Evolutionary conservation across 208 protist genomes (phyloP), one percentile per base, ranked within the genome.

Genomic region (Crithidia expoeki): DNA sequence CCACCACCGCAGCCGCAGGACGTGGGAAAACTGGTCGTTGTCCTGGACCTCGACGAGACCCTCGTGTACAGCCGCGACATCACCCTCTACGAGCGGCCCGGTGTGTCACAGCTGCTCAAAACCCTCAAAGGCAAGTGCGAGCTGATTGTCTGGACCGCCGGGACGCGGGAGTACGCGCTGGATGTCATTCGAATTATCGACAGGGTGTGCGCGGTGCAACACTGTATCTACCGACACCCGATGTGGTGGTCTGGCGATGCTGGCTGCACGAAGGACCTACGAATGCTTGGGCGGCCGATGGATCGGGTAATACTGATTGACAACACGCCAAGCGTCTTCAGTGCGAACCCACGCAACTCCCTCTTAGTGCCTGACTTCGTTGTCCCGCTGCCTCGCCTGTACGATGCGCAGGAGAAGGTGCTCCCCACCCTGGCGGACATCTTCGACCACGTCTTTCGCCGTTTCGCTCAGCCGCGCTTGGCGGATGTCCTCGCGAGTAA

Each of bases 21-120:
- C 61, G 79, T 69, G n/a, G 84, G 80, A 14, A 94, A 91, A 52
- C 76, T 95, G 23, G 90, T 90, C 4, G 86, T 95, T 32, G 92
- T 97, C 10, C 61, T 95, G n/a, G 89, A 95, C 72, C 79, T 97
- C 7, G 92, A 95, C 56, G 92, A 95, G 76, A 97, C 92, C 25
- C 81, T 96, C 10, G 89, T 96, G 28, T 85, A 80, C 57, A 92
- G 92, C 57, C 79, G 92, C n/a, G 68, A 88, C 33, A 66, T 60
- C 23, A 84, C 76, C 33, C 79, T 93, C 51, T 68, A 89, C 21
- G 62, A 73, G 70, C 84, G 92, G 23, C 84, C 86, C 12, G 92
- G 85, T 53, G 70, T 81, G 27, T 25, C 80, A 4, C 74, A 84
- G 44, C 61, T 94, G 52, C 72, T 94, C 14, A 80, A 88, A 62